Conservation (phyloP, 192 early-diverging fungal species). For the Podila clonocystis region DNA sequence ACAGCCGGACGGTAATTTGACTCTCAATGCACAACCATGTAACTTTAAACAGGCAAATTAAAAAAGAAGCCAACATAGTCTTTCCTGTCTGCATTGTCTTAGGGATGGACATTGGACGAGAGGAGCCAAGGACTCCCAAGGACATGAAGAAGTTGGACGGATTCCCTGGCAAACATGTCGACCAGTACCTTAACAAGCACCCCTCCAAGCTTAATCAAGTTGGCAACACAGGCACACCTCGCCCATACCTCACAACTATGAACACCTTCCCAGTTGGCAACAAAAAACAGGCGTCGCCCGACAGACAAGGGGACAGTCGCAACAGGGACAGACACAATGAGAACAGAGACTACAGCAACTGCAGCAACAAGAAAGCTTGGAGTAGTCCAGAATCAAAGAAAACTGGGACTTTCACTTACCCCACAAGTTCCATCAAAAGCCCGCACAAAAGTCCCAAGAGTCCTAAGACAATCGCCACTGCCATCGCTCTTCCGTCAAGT, state of each 20-base stretch:
- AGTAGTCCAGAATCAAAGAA: not conserved
- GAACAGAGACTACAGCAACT: not conserved
- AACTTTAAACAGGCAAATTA: no score
- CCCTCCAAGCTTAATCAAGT: no score
- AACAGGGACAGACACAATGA: not conserved
- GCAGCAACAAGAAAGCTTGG: not conserved
- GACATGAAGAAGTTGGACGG: not conserved
- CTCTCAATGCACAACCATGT: no score
- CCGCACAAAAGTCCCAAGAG: not conserved
- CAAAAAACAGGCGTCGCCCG: not conserved
- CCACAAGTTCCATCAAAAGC: not conserved
- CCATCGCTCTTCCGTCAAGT: not conserved
- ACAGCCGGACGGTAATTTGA: no score
- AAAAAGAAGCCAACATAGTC: no score
- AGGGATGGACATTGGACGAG: not conserved
- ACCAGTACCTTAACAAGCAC: not conserved
- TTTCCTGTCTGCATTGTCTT: no score
- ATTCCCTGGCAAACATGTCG: not conserved
- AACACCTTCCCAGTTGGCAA: not conserved
- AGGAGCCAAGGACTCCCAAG: not conserved
- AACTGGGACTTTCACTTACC: not conserved
- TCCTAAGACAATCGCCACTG: not conserved
- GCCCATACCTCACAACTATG: not conserved
- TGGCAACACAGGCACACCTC: not conserved
- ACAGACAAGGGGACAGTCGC: not conserved